Evolutionary conservation across 345 rosid species (phyloP).

Genomic region (Cardamine chenopodiifolia): DNA sequence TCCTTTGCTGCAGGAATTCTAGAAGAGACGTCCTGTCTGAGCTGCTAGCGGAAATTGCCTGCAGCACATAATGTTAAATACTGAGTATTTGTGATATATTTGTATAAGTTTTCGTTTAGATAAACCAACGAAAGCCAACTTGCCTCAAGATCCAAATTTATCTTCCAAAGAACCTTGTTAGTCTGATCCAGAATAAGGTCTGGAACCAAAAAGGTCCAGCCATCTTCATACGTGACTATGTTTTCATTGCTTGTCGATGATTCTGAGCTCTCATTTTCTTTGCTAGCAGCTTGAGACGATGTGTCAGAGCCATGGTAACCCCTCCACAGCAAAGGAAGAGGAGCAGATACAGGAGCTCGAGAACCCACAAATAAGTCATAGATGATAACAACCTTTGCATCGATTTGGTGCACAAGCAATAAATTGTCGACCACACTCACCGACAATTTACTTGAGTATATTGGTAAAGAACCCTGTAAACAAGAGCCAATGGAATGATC

Average conservation of each 20-base stretch:
- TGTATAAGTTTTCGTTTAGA: background rate
- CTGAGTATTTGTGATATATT: slow-evolving; percentile 1
- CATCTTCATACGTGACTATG: slow-evolving; percentile 72
- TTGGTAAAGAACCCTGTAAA: slow-evolving; percentile 91
- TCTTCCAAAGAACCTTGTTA: slow-evolving; percentile 82
- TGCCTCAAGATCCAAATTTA: slow-evolving; percentile 89
- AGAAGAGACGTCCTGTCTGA: slow-evolving; percentile 86
- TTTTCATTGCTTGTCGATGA: slow-evolving; percentile 55
- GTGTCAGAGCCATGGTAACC: slow-evolving; percentile 61
- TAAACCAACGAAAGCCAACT: slow-evolving; percentile 38
- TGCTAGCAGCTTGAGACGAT: slow-evolving; percentile 51
- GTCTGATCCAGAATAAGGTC: slow-evolving; percentile 82
- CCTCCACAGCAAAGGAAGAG: slow-evolving; percentile 87
- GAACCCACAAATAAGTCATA: slow-evolving; percentile 91
- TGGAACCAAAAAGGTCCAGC: slow-evolving; percentile 89
- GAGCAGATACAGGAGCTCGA: slow-evolving; percentile 97
- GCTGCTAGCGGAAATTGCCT: slow-evolving; percentile 95
- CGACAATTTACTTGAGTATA: slow-evolving; percentile 85
- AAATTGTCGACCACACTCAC: slow-evolving; percentile 90
- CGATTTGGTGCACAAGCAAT: slow-evolving; percentile 95
- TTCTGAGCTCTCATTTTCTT: slow-evolving; percentile 59
- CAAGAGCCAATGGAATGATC: slow-evolving; percentile 24
- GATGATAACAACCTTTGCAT: slow-evolving; percentile 91
- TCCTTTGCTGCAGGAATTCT: slow-evolving; percentile 90
- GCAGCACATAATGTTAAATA: slow-evolving; percentile 32